Conservation (phyloP, 768 basidiomycete genomes). For the Phylloporus scabripes region DNA sequence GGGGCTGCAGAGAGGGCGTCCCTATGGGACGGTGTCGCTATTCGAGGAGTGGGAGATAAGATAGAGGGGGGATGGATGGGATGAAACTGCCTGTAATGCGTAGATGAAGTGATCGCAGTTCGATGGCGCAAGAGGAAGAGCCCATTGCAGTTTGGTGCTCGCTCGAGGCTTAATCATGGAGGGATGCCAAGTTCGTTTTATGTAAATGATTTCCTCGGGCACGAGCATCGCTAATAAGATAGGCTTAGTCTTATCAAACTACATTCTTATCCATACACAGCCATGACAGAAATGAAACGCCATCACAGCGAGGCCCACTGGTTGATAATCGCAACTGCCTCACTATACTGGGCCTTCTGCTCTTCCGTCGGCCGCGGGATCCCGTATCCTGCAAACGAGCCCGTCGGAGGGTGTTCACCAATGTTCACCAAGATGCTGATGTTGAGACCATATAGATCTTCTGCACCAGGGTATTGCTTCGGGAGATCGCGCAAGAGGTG, state of each 20-base stretch:
- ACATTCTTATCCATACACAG: not conserved
- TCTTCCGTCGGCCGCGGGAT: constrained; percentile 47
- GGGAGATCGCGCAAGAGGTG: constrained; percentile 49
- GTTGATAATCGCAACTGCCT: constrained; percentile 65
- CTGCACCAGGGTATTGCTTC: constrained; percentile 40
- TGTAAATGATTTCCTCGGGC: too few species aligned
- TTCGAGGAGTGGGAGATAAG: not conserved
- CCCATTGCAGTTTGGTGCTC: too few species aligned
- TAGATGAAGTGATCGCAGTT: too few species aligned
- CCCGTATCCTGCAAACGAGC: constrained; percentile 51
- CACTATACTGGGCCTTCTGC: constrained; percentile 60
- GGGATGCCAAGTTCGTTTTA: too few species aligned
- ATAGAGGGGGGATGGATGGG: too few species aligned
- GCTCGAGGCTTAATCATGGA: too few species aligned
- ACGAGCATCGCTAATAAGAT: too few species aligned
- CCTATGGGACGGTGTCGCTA: too few species aligned
- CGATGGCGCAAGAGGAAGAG: too few species aligned
- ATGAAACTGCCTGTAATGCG: too few species aligned
- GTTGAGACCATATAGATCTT: constrained; percentile 71
- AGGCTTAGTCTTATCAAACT: not conserved
- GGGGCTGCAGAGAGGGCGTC: too few species aligned
- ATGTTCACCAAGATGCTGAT: constrained; percentile 54
- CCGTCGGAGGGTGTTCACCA: constrained; percentile 52
- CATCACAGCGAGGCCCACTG: constrained; percentile 31
- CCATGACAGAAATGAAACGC: not conserved